Evolutionary conservation across 306 rosid species (phyloP).

Genomic region (Astragalus membranaceus): DNA sequence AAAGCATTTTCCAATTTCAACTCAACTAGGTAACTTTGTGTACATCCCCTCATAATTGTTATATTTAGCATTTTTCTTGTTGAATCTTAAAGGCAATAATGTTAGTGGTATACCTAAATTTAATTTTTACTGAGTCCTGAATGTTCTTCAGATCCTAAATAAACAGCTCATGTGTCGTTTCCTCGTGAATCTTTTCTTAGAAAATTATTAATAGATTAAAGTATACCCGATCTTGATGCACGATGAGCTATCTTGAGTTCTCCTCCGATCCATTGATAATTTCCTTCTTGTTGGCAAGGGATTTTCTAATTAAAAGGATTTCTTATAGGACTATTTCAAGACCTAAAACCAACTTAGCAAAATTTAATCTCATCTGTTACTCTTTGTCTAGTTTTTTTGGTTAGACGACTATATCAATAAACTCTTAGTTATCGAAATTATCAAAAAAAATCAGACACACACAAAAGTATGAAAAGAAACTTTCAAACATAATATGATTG

Average conservation of each 20-base stretch:
- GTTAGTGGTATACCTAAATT: not conserved
- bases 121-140: conserved; percentile 13
- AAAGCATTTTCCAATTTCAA: conserved; percentile 5
- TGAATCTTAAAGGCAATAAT: conserved; percentile 8
- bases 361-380: conserved; percentile 5
- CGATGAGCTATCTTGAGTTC: conserved; percentile 32
- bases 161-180: conserved; percentile 23
- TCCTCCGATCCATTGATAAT: conserved; percentile 24
- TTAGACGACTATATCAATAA: too few species aligned
- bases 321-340: conserved; percentile 41
- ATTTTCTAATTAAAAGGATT: conserved; percentile 26
- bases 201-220: conserved; percentile 33
- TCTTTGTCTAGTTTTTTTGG: too few species aligned
- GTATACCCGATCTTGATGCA: conserved; percentile 31
- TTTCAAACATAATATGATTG: conserved; percentile 15
- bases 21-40: not conserved
- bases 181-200: conserved; percentile 35
- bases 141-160: conserved; percentile 13
- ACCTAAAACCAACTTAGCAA: conserved; percentile 10
- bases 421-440: too few species aligned
- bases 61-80: conserved; percentile 10
- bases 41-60: not conserved
- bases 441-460: not conserved
- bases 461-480: conserved; percentile 14
- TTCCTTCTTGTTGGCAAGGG: conserved; percentile 1